Evolutionary conservation across 2,329 filamentous ascomycete species (phyloP), one percentile per base, ranked within the genome.

Genomic region (Calonectria crousiana): DNA sequence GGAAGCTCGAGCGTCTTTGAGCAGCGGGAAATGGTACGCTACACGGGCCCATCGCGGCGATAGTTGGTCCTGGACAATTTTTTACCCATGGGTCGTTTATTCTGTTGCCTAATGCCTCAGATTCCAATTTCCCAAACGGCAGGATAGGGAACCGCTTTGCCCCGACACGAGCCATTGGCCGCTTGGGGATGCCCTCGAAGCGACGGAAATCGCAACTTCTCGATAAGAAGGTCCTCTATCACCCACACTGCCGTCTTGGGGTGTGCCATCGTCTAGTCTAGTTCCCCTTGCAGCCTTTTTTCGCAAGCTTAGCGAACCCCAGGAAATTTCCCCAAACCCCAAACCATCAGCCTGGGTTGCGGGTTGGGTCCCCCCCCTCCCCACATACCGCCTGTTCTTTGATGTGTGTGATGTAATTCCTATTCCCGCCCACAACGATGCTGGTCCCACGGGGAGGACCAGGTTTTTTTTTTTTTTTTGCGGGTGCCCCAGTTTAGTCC

Each of bases 141-240:
- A 23, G 26, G 30, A 41, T 23, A 51, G 65, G 65, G 41, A 67
- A 53, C 51, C 26, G 26, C 14, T 53, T 23, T 3, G 18, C 20
- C 47, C 26, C 20, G 32, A 41, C 36, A 70, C 58, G 53, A 44
- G 26, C 69, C 49, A 32, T 30, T 18, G 49, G 60, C 34, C 74
- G 75, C 75, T 76, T 76, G 64, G 52, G 67, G 65, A 76, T 76
- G 68, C 73, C 73, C 18, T 73, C 47, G 49, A 13, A 2, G 9
- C n/a, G 66, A 70, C 71, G 58, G 49, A 74, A 75, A 74, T 66
- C 72, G 74, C 51, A 76, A 65, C 34, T 44, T 38, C 26, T 10
- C 20, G 32, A 47, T 14, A 32, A 18, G 38, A 20, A 30, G 28
- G 13, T n/a, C 60, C 23, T 34, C 44, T 64, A 8, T 38, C 13